Evolutionary conservation across 768 basidiomycete genomes (phyloP).

Genomic region (Podaxis sp.): DNA sequence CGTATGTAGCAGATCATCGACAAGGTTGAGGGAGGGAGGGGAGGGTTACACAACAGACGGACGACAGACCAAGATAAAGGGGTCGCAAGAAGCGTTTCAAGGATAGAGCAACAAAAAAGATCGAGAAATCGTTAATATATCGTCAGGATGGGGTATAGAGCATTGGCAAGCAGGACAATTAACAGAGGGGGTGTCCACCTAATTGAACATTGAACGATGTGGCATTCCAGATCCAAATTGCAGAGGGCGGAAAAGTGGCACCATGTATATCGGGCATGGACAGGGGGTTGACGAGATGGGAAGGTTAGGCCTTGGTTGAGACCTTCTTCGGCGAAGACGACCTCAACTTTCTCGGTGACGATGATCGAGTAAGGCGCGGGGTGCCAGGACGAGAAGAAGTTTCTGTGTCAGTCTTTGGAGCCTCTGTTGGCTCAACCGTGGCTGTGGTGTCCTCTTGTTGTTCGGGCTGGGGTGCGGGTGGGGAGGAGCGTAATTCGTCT

Average conservation of each 20-base stretch:
- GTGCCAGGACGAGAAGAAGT: background rate
- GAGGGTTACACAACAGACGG: background rate
- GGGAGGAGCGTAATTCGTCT: conserved; percentile 16
- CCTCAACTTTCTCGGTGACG: background rate
- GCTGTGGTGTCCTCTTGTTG: background rate
- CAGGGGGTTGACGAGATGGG: background rate
- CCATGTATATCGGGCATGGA: background rate
- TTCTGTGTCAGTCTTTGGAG: background rate
- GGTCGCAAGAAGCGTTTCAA: background rate
- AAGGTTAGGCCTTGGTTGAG: background rate
- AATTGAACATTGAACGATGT: background rate
- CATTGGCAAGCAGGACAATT: background rate
- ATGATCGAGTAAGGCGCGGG: background rate
- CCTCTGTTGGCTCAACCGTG: background rate
- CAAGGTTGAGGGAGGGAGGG: background rate
- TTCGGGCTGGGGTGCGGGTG: background rate
- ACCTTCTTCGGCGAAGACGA: conserved; percentile 13
- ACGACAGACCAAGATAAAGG: background rate
- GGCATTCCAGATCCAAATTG: background rate
- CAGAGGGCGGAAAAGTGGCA: background rate
- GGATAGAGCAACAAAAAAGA: background rate
- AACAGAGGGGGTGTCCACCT: background rate
- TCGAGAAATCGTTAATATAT: background rate
- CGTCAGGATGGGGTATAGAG: background rate
- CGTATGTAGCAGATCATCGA: background rate